Percentiles rank a stretch among this genome's conserved stretches.
These are phyloP conservation scores for Thamnidium elegans DNA, from an alignment of 192 early-diverging fungal genomes.

Conservation along the genomic window DNA sequence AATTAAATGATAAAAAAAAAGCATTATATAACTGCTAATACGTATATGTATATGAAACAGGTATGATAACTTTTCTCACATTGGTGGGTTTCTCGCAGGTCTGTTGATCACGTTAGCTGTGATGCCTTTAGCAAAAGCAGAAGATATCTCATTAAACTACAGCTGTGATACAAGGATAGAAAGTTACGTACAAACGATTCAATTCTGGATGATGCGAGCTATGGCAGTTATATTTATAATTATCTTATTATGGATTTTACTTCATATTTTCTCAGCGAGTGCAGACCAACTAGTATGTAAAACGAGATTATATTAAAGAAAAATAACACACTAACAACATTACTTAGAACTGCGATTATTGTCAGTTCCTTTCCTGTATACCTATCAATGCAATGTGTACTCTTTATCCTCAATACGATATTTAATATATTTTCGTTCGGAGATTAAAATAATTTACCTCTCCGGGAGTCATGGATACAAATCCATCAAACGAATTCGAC, in stretches of 20 bases:
- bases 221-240: background rate
- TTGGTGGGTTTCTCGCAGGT: background rate
- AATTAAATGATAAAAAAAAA: background rate
- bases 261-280: background rate
- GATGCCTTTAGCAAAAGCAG: background rate
- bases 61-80: conserved; percentile 7
- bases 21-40: background rate
- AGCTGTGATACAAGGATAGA: no score
- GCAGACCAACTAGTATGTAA: no score
- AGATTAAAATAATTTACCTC: no score
- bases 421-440: no score
- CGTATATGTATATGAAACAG: background rate
- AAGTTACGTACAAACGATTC: background rate
- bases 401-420: no score
- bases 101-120: background rate
- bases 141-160: background rate
- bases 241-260: background rate
- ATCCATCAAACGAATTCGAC: no score
- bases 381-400: no score
- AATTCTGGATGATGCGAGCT: background rate
- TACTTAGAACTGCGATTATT: no score
- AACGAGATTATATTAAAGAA: no score
- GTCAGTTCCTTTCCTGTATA: no score
- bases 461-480: no score
- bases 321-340: no score